Evolutionary conservation across 1,139 yeast species (phyloP).

Genomic region (Hemisphaericaspora subhashii): DNA sequence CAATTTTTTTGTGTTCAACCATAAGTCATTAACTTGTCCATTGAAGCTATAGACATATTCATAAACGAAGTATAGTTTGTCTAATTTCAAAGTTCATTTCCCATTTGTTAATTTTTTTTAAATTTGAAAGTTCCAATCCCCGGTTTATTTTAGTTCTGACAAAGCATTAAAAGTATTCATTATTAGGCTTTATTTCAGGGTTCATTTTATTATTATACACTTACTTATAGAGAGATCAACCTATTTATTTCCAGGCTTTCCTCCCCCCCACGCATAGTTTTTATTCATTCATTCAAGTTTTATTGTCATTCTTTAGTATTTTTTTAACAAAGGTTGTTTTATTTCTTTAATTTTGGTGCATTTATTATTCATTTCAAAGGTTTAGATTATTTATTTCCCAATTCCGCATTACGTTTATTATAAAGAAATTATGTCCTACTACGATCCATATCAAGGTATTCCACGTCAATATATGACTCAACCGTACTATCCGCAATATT

Average conservation of each 20-base stretch:
- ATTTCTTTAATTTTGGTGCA: conserved; percentile 2
- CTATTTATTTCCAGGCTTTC: neutral
- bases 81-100: no score
- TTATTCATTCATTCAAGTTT: conserved; percentile 1
- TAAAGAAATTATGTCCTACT: conserved; percentile 36
- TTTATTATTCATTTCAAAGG: conserved; percentile 1
- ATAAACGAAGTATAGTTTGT: no score
- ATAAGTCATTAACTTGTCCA: no score
- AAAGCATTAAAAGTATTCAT: conserved; percentile 1
- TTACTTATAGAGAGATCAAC: neutral
- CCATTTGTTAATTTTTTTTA: no score
- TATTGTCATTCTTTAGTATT: neutral
- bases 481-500: conserved; percentile 36
- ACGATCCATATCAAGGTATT: conserved; percentile 44
- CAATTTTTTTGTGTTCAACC: no score
- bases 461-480: conserved; percentile 42
- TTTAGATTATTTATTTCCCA: neutral
- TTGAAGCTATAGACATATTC: no score
- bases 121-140: neutral
- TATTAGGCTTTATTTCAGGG: conserved; percentile 1
- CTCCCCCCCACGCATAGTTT: no score
- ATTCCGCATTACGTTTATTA: neutral
- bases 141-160: neutral
- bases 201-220: neutral
- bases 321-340: neutral